These are phyloP conservation scores for Arbutus unedo DNA, from an alignment of 148 eudicot genomes.

Conservation along the genomic window DNA sequence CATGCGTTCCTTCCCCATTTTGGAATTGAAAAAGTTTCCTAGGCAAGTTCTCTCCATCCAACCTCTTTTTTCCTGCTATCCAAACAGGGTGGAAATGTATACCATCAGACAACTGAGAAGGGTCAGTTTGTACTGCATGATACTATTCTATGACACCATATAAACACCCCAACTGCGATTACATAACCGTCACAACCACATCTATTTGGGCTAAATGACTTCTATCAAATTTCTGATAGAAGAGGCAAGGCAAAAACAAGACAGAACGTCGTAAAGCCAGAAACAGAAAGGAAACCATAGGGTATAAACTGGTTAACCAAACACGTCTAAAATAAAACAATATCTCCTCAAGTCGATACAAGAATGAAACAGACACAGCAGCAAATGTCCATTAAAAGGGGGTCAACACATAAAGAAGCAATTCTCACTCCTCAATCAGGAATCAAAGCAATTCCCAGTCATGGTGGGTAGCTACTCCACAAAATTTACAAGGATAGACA, in stretches of 20 bases:
- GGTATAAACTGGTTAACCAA: background rate
- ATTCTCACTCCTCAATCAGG: background rate
- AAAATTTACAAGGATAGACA: background rate
- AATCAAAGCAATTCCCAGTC: background rate
- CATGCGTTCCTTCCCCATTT: background rate
- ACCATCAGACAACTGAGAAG: background rate
- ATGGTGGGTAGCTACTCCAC: background rate
- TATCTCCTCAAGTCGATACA: background rate
- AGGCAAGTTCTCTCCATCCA: background rate
- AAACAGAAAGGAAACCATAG: background rate
- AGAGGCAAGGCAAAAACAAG: too few relatives aligned
- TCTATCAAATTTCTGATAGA: background rate
- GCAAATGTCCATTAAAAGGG: background rate
- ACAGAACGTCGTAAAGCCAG: background rate
- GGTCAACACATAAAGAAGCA: background rate
- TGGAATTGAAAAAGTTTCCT: background rate
- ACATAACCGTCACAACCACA: background rate
- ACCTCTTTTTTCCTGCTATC: background rate
- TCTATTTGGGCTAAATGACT: background rate
- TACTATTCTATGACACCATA: background rate
- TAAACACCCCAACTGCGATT: background rate
- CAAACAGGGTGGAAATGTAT: background rate
- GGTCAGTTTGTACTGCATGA: background rate
- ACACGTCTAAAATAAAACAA: background rate
- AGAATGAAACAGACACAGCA: background rate